These are phyloP conservation scores for Graphiopsis chlorocephala DNA, from an alignment of 2,329 filamentous ascomycete species.

Conservation along the genomic window DNA sequence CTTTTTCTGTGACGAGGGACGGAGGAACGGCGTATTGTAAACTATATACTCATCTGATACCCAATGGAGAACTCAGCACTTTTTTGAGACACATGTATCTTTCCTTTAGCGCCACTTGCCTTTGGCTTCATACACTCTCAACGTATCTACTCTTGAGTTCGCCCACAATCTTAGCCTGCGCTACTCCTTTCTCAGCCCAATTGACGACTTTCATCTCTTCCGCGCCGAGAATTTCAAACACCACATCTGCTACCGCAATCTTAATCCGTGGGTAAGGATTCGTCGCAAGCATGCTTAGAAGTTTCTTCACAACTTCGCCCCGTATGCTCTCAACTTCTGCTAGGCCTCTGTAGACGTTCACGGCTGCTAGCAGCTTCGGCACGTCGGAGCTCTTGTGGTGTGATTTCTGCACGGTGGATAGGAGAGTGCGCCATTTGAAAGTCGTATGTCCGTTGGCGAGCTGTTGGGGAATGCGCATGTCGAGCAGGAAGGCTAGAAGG, in stretches of 20 bases:
- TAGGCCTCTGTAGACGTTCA: constrained; percentile 75
- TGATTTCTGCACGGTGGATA: constrained; percentile 69
- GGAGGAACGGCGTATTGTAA: background rate
- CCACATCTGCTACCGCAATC: constrained; percentile 40
- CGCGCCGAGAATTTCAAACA: constrained; percentile 39
- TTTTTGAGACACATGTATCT: background rate
- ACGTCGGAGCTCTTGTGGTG: constrained; percentile 82
- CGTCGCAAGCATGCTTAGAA: constrained; percentile 65
- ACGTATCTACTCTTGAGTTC: background rate
- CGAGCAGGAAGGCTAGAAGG: constrained; percentile 67
- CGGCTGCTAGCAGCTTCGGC: constrained; percentile 73
- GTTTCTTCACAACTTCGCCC: constrained; percentile 62
- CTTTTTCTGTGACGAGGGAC: background rate
- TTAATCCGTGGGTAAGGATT: constrained; percentile 81
- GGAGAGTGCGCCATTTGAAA: constrained; percentile 67
- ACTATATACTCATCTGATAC: constrained; percentile 14
- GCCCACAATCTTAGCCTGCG: background rate
- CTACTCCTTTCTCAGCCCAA: constrained; percentile 22
- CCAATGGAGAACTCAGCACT: background rate
- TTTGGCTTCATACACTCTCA: background rate
- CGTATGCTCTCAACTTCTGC: constrained; percentile 52
- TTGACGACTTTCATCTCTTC: constrained; percentile 27
- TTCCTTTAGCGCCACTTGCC: background rate
- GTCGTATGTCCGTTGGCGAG: constrained; percentile 23
- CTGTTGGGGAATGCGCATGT: constrained; percentile 43